Base-by-base conservation (phyloP, 208 protist species). In the Acanthamoeba sp. region DNA sequence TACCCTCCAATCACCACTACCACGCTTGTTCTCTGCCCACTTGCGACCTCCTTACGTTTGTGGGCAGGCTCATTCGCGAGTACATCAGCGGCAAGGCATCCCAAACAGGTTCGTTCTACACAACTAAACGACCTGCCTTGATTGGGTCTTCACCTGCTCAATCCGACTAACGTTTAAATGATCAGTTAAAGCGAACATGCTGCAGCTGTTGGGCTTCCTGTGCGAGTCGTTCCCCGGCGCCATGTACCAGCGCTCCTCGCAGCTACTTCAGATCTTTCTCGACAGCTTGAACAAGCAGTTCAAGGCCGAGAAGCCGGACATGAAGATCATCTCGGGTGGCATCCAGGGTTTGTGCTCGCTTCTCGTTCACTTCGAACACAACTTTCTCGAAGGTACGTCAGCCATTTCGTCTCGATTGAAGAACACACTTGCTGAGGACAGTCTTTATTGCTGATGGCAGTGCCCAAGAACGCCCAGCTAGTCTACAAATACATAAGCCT, bases 281-380 rank as follows among this genome's bases (percentile, higher is more conserved):
- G 94, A 95, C 73, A 88, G 87, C 36, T 45, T 95, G 36, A 78
- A 87, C 45, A 87, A 91, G 78, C 94, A 95, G 88, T 95, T 95
- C 45, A 73, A 85, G 50, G 0, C 94, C 2, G 69, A 64, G 29
- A 95, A 94, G 48, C 94, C 94, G 3, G 94, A 95, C 48, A 95
- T 95, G 94, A 91, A 95, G 88, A 93, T 95, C 48, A 95, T 95
- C 45, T 94, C 94, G 18, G 94, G 94, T 22, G 94, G 87, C 4
- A 88, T 95, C n/a, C 80, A 87, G 48, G 94, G 94, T 6, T 36
- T 95, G 32, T 88, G 78, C n/a, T 92, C 78, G 18, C 73, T 95
- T n/a, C 88, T 95, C 12, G 40, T 95, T 55, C 38, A 95, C 64
- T 94, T 95, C 36, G 71, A 69, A 20, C 66, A 93, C 62, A 71